Conservation (phyloP, 1,284 basidiomycete genomes). For the Cryptococcus jaspeensis region DNA sequence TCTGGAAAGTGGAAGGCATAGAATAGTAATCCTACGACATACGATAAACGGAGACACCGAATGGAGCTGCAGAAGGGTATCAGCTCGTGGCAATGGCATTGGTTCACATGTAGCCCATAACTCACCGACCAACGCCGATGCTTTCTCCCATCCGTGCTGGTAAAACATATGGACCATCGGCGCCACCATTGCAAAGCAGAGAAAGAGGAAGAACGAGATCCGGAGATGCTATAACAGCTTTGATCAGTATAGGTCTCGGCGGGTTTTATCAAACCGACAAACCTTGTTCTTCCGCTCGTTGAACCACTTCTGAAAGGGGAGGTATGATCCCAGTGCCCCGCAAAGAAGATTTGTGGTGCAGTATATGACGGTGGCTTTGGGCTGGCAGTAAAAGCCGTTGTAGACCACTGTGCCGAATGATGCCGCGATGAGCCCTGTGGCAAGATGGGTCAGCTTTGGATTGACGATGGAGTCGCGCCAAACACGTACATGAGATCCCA, state of each 20-base stretch:
- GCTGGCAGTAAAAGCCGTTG: slow-evolving; percentile 52
- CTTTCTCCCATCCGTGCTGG: slow-evolving; percentile 60
- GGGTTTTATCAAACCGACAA: too few relatives aligned
- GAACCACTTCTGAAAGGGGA: slow-evolving; percentile 88
- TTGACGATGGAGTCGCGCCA: too few relatives aligned
- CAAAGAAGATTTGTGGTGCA: slow-evolving; percentile 61
- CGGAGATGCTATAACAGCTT: slow-evolving; percentile 62
- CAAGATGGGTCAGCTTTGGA: neutral
- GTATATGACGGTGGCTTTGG: slow-evolving; percentile 57
- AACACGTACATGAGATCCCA: neutral
- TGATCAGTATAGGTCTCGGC: too few relatives aligned
- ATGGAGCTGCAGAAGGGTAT: slow-evolving; percentile 59
- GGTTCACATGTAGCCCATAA: too few relatives aligned
- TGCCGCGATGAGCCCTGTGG: slow-evolving; percentile 52
- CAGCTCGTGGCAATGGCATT: too few relatives aligned
- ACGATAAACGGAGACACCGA: slow-evolving; percentile 69
- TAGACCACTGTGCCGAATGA: slow-evolving; percentile 53
- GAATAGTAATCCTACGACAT: slow-evolving; percentile 74
- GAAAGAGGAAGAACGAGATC: slow-evolving; percentile 74
- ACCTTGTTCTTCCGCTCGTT: slow-evolving; percentile 75
- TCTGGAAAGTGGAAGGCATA: slow-evolving; percentile 69
- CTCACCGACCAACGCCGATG: slow-evolving; percentile 62
- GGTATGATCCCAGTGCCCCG: slow-evolving; percentile 70
- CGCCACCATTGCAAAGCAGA: slow-evolving; percentile 70
- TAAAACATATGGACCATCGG: slow-evolving; percentile 67